These are phyloP conservation scores for Carex myosuroides DNA, from an alignment of 176 grass and related monocot species.

Conservation along the genomic window DNA sequence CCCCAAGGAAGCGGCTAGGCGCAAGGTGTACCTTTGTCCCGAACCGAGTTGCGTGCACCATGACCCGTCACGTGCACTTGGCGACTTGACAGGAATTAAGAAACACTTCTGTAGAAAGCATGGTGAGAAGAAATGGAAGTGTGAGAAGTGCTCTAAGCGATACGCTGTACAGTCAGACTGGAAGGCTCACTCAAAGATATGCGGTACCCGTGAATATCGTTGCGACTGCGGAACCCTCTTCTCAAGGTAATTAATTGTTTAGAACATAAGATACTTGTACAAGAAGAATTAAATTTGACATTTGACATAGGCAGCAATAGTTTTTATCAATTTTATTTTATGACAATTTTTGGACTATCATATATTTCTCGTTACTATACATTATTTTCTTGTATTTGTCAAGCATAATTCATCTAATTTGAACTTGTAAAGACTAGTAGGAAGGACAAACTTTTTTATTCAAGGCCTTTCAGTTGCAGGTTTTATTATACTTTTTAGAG, in stretches of 20 bases:
- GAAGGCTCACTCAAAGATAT: conserved; percentile 99
- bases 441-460: not conserved
- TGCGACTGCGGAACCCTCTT: conserved; percentile 99
- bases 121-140: conserved; percentile 99
- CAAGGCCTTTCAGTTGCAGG: not conserved
- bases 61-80: conserved; percentile 79
- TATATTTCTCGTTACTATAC: not conserved
- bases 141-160: conserved; percentile 96
- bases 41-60: conserved; percentile 95
- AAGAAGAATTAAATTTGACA: not conserved
- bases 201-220: conserved; percentile 94
- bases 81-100: conserved; percentile 97
- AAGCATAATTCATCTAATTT: not conserved
- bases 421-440: not conserved
- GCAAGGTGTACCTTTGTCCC: conserved; percentile 88
- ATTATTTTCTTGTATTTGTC: not conserved
- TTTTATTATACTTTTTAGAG: not conserved
- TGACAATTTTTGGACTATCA: not conserved
- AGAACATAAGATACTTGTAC: not conserved
- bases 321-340: not conserved
- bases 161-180: conserved; percentile 97
- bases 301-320: not conserved
- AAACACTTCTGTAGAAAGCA: conserved; percentile 99
- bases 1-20: conserved; percentile 46
- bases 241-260: conserved; percentile 62